phyloP scores from a whole-genome alignment of 148 eudicot genomes.

The Pharnaceum exiguum region DNA sequence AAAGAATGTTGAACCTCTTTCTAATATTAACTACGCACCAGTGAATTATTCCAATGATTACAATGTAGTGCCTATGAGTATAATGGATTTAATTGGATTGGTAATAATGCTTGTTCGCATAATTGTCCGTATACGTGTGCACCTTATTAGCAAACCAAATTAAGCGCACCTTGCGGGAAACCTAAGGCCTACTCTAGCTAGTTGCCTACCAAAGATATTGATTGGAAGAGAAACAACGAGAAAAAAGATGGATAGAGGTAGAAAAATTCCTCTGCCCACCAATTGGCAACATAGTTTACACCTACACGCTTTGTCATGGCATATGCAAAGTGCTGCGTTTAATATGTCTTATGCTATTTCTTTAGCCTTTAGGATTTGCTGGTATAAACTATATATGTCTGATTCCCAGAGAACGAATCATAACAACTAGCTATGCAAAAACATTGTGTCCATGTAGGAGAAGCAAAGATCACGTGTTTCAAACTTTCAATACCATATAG shows the following conservation, averaged over 20 bases:
- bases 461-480: no score
- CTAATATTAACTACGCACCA: neutral
- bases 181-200: slow-evolving; percentile 19
- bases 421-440: no score
- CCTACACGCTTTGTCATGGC: slow-evolving; percentile 25
- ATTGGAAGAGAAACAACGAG: slow-evolving; percentile 16
- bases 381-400: no score
- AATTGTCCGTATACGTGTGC: slow-evolving; percentile 24
- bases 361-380: no score
- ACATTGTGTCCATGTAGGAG: no score
- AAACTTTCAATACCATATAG: no score
- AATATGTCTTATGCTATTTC: no score
- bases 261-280: neutral
- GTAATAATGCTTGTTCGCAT: slow-evolving; percentile 3
- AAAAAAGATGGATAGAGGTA: no score
- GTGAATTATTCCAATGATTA: slow-evolving; percentile 11
- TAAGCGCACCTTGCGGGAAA: slow-evolving; percentile 17
- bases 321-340: no score
- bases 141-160: slow-evolving; percentile 5
- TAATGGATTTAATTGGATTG: slow-evolving; percentile 17
- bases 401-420: no score
- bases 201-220: slow-evolving; percentile 11
- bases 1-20: no score
- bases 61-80: neutral
- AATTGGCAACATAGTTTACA: slow-evolving; percentile 3